A percentile compares a stretch with the other conserved stretches of the same genome.
These are phyloP conservation scores for Andrographis paniculata DNA, from an alignment of 305 asterid species.

Conservation along the genomic window DNA sequence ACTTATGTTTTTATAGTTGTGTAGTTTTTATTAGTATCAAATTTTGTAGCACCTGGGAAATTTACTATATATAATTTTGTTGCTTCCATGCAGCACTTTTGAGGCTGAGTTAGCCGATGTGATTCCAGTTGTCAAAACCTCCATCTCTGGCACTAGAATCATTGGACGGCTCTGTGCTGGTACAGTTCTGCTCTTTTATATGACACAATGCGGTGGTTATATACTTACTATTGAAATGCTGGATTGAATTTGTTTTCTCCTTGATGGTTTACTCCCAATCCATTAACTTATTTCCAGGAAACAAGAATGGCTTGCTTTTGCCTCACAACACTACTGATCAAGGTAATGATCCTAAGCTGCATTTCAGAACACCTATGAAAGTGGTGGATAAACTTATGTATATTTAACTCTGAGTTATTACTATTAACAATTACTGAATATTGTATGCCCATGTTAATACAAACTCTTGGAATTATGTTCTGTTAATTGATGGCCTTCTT, in stretches of 20 bases:
- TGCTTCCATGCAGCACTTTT: conserved; percentile 50
- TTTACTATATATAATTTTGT: background rate
- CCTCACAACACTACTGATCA: conserved; percentile 96
- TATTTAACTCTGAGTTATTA: too few species aligned
- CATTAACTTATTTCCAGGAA: conserved; percentile 39
- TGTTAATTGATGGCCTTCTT: too few species aligned
- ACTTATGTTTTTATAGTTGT: background rate
- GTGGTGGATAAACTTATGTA: too few species aligned
- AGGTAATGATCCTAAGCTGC: conserved; percentile 38
- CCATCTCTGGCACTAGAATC: conserved; percentile 72
- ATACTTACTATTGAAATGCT: conserved; percentile 2
- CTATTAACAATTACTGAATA: too few species aligned
- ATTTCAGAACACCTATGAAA: conserved; percentile 3
- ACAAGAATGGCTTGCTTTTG: conserved; percentile 85
- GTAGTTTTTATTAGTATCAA: background rate
- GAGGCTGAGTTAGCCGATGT: conserved; percentile 71
- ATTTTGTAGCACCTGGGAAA: background rate
- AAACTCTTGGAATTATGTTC: too few species aligned
- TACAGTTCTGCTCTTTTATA: conserved; percentile 16
- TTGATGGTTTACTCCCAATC: background rate
- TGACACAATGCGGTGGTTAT: conserved; percentile 1
- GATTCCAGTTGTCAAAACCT: conserved; percentile 83
- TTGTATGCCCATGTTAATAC: too few species aligned
- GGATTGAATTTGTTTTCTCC: conserved; percentile 9
- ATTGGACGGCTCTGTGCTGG: conserved; percentile 90